phyloP scores from a whole-genome alignment of 2,329 filamentous ascomycete genomes.

The Epichloe scottii region DNA sequence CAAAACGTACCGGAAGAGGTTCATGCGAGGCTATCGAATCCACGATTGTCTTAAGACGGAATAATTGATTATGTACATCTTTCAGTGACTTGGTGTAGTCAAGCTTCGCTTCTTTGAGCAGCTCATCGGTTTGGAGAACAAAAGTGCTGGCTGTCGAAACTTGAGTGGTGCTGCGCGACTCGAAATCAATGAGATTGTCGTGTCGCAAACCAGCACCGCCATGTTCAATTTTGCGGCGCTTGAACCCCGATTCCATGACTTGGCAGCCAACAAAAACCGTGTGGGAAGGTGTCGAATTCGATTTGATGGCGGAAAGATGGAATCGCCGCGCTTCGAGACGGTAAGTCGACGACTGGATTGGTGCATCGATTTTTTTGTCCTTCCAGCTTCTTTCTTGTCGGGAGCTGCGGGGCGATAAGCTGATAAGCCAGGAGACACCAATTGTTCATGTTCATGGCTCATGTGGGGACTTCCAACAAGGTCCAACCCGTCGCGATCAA shows the following conservation, averaged over 20 bases:
- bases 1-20: slow-evolving; percentile 32
- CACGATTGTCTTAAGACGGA: slow-evolving; percentile 38
- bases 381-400: slow-evolving; percentile 7
- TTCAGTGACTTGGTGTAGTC: slow-evolving; percentile 37
- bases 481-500: no score
- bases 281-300: not conserved
- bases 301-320: not conserved
- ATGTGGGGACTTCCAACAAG: not conserved
- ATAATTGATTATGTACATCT: slow-evolving; percentile 36
- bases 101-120: slow-evolving; percentile 40
- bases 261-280: not conserved
- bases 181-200: slow-evolving; percentile 27
- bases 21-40: slow-evolving; percentile 38
- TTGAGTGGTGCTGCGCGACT: slow-evolving; percentile 25
- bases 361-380: slow-evolving; percentile 1
- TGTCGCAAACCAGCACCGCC: slow-evolving; percentile 21
- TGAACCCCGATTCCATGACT: slow-evolving; percentile 33
- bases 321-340: not conserved
- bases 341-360: not conserved
- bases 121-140: slow-evolving; percentile 46
- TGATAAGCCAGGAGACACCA: slow-evolving; percentile 10
- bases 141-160: slow-evolving; percentile 41
- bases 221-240: slow-evolving; percentile 37
- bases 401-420: slow-evolving; percentile 15
- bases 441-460: not conserved